phyloP scores from a whole-genome alignment of 257 asterid genomes.

The Solanum pinnatisectum region DNA sequence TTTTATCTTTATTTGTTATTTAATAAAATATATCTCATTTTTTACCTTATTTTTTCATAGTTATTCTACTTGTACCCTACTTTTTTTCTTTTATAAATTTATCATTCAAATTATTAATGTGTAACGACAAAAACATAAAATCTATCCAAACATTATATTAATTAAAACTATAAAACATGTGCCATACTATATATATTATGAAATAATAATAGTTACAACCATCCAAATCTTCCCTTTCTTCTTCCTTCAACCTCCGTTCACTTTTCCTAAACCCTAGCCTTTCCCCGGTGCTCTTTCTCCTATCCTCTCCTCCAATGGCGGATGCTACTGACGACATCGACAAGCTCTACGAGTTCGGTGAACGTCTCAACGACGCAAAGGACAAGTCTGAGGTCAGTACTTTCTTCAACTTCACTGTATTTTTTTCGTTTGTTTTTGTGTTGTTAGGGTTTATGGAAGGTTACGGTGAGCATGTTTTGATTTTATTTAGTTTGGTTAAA shows the following conservation, averaged over 20 bases:
- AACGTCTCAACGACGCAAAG: constrained; percentile 64
- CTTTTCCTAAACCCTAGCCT: neutral
- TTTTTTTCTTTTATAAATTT: too few species aligned
- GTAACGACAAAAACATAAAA: too few species aligned
- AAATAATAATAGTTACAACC: neutral
- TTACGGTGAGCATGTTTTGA: neutral
- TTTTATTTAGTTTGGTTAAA: neutral
- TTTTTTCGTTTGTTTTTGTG: neutral
- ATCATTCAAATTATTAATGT: too few species aligned
- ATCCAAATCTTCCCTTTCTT: neutral
- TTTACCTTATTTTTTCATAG: too few species aligned
- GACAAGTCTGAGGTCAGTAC: constrained; percentile 67
- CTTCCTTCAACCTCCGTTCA: neutral
- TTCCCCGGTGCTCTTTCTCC: neutral
- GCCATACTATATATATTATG: too few species aligned
- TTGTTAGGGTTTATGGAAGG: neutral
- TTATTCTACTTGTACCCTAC: too few species aligned
- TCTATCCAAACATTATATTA: too few species aligned
- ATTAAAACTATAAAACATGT: too few species aligned
- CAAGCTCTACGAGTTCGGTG: constrained; percentile 81
- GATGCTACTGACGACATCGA: constrained; percentile 59
- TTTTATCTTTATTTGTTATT: too few species aligned
- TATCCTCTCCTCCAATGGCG: constrained; percentile 25
- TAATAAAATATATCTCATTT: too few species aligned
- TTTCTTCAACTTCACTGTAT: neutral